Percentiles rank a stretch among this genome's conserved stretches.
phyloP scores from a whole-genome alignment of 2,329 filamentous ascomycete species.

The Claviceps pusilla region DNA sequence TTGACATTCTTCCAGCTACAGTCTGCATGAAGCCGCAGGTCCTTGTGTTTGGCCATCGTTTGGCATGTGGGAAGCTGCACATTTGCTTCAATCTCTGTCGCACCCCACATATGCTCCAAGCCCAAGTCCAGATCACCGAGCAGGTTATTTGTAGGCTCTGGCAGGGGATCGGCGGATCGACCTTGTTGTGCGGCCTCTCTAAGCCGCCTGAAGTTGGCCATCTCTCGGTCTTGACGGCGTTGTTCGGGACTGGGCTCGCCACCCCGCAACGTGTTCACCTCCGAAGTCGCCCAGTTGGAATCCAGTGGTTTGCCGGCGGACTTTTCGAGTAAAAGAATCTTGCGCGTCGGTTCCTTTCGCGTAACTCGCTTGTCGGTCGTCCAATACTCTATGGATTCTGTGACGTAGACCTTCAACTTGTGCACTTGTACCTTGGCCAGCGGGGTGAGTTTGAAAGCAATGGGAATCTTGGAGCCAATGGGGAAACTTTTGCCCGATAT shows the following conservation, averaged over 20 bases:
- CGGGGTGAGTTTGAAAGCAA: conserved; percentile 86
- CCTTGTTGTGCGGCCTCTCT: conserved; percentile 32
- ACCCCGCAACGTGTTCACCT: conserved; percentile 61
- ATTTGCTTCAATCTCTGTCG: conserved; percentile 88
- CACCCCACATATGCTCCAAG: conserved; percentile 59
- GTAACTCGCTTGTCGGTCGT: conserved; percentile 75
- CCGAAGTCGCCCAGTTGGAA: conserved; percentile 58
- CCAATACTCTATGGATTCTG: conserved; percentile 83
- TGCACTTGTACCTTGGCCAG: conserved; percentile 88
- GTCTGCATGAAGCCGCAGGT: conserved; percentile 61
- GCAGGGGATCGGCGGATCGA: conserved; percentile 26
- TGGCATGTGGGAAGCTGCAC: conserved; percentile 83
- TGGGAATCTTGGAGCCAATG: conserved; percentile 72
- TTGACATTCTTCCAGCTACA: conserved; percentile 90
- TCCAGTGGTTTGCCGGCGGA: conserved; percentile 62
- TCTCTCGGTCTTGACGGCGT: conserved; percentile 31
- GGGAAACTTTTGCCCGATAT: conserved; percentile 94
- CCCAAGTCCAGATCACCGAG: conserved; percentile 63
- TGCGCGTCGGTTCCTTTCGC: conserved; percentile 67
- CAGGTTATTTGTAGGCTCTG: conserved; percentile 50
- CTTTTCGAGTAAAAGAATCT: conserved; percentile 80
- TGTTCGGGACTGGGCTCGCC: conserved; percentile 51
- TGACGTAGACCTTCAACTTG: conserved; percentile 79
- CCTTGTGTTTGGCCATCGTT: conserved; percentile 61
- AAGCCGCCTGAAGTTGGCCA: conserved; percentile 36